These are phyloP conservation scores for Aspergillus coremiiformis DNA, from an alignment of 495 filamentous ascomycete species.

Conservation along the genomic window DNA sequence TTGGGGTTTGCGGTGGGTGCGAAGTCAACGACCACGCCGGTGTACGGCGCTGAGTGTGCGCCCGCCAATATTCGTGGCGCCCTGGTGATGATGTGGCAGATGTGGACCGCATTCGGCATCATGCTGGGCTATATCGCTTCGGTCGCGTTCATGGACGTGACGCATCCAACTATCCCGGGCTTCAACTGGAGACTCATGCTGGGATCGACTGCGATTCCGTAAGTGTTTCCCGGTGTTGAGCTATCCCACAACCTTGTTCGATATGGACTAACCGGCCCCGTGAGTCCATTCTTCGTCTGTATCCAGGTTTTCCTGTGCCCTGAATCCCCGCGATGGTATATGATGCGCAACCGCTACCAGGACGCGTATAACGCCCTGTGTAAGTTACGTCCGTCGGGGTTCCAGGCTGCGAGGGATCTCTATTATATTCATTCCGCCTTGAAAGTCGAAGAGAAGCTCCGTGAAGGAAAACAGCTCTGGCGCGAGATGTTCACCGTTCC, in stretches of 20 bases:
- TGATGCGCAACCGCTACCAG: constrained; percentile 57
- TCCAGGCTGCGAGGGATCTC: constrained; percentile 74
- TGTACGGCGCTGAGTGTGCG: constrained; percentile 71
- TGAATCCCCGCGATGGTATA: constrained; percentile 73
- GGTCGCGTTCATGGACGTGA: constrained; percentile 62
- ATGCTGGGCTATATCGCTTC: constrained; percentile 69
- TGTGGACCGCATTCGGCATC: constrained; percentile 82
- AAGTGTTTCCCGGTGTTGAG: constrained; percentile 57
- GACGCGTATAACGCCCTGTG: constrained; percentile 62
- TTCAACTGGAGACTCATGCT: constrained; percentile 84
- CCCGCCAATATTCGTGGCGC: constrained; percentile 70
- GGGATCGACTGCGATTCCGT: constrained; percentile 67
- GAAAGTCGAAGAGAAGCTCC: constrained; percentile 58
- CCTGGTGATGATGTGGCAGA: constrained; percentile 75
- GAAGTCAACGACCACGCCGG: constrained; percentile 71
- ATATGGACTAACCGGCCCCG: neutral
- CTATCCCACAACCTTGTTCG: constrained; percentile 36
- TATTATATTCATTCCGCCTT: constrained; percentile 74
- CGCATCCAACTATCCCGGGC: constrained; percentile 47
- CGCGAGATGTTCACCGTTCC: constrained; percentile 63
- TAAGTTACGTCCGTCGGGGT: constrained; percentile 56
- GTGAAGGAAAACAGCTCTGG: constrained; percentile 50
- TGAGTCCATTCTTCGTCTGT: constrained; percentile 8
- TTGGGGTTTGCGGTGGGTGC: constrained; percentile 74
- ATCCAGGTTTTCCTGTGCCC: constrained; percentile 59